Base-by-base conservation (phyloP, 305 asterid species). In the Fraxinus floribunda region DNA sequence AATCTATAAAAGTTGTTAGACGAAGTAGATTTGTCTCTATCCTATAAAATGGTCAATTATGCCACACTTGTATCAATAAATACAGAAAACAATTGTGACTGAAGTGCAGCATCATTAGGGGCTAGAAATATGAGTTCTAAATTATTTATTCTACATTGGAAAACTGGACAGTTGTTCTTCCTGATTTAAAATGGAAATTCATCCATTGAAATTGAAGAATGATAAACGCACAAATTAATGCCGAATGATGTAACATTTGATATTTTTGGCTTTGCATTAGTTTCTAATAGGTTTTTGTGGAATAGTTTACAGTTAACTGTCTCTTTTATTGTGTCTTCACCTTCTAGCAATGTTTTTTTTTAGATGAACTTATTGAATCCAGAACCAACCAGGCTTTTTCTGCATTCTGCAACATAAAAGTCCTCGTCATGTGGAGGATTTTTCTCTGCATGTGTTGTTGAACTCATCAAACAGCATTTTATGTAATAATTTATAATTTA, bases 11-110 rank as follows among this genome's bases (percentile, higher is more conserved):
- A 20, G 73, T 46, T 73, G 62, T 71, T 34, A 34, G 46, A 20
- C n/a, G 66, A 76, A 15, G 68, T 79, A 22, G 16, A 72, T 3
- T 64, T 44, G 66, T 41, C 60, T 76, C 29, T 66, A 44, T 39
- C 57, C 71, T 75, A 78, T 77, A 71, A 78, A 73, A 18, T 7
- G 32, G 76, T 20, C 77, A 57, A 72, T 83, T 55, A 76, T 72
- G 29, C 78, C 11, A 39, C 35, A 70, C 5, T 22, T 29, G 32
- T 30, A 41, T 49, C 52, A 78, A 80, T 80, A 84, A 30, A 32
- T 71, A 30, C 52, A 62, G 68, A 72, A 41, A 66, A 70, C 76
- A 70, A 9, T 29, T 29, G n/a, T 29, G 36, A 29, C 38, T 26
- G 75, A 68, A 68, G 32, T 68, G 75, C 39, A 70, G 41, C 24